Conservation (phyloP, 2,329 filamentous ascomycete genomes). For the Amesomyces nigricolor region DNA sequence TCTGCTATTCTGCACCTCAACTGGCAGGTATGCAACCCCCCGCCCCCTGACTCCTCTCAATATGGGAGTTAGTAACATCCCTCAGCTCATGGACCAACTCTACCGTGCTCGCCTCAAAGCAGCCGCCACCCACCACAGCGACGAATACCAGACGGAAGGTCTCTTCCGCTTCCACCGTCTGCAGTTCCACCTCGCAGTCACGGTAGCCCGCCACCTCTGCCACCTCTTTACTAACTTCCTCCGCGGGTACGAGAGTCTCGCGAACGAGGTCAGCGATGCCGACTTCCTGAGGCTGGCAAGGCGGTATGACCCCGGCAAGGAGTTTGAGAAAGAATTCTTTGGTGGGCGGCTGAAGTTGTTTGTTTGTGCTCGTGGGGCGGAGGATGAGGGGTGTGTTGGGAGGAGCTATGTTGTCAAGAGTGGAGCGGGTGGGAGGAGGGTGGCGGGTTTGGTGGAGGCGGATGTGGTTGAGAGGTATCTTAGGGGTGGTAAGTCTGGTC, state of each 20-base stretch:
- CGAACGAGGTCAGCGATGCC: constrained; percentile 13
- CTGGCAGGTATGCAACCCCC: constrained; percentile 5
- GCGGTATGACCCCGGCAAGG: constrained; percentile 21
- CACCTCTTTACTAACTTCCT: constrained; percentile 23
- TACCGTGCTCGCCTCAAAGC: constrained; percentile 22
- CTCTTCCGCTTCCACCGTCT: constrained; percentile 17
- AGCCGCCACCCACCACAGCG: constrained; percentile 13
- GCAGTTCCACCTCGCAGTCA: constrained; percentile 20
- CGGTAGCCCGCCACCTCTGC: constrained; percentile 23
- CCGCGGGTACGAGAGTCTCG: constrained; percentile 9
- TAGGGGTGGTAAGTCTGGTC: constrained; percentile 14
- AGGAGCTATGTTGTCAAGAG: constrained; percentile 20
- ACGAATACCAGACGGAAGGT: constrained; percentile 5
- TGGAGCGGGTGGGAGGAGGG: constrained; percentile 9
- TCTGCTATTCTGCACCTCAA: constrained; percentile 21
- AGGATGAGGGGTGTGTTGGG: constrained; percentile 12
- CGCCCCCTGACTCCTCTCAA: background rate
- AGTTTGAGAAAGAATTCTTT: constrained; percentile 23
- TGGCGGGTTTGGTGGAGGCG: constrained; percentile 16
- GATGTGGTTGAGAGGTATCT: constrained; percentile 23
- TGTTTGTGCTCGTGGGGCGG: background rate
- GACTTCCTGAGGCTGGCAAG: constrained; percentile 19
- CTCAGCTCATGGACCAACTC: constrained; percentile 20
- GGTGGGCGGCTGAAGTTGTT: constrained; percentile 22
- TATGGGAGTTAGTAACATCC: background rate